These are phyloP conservation scores for Schrenkiella parvula DNA, from an alignment of 345 rosid species.

Conservation along the genomic window DNA sequence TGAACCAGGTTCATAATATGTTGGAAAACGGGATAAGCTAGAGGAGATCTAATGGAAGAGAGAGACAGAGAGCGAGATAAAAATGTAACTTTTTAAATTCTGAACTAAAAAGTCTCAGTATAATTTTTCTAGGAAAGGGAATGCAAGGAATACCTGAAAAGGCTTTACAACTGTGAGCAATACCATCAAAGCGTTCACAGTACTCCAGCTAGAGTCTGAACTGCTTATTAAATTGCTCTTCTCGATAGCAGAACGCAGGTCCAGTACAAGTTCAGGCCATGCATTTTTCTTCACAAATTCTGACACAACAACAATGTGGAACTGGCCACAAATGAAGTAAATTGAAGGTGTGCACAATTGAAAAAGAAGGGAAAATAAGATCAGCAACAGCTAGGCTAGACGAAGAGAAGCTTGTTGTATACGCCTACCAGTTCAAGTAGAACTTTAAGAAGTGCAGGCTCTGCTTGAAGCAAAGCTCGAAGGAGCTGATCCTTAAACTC, in stretches of 20 bases:
- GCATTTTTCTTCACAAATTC: slow-evolving; percentile 65
- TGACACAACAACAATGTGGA: slow-evolving; percentile 48
- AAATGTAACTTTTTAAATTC: no score
- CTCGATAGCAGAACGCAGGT: slow-evolving; percentile 55
- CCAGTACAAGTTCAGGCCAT: slow-evolving; percentile 81
- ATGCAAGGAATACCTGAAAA: slow-evolving; percentile 57
- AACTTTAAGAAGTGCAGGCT: slow-evolving; percentile 62
- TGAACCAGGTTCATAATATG: not conserved
- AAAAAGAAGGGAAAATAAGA: not conserved
- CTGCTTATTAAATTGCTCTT: slow-evolving; percentile 46
- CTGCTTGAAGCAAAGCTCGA: slow-evolving; percentile 57
- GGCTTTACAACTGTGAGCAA: slow-evolving; percentile 72
- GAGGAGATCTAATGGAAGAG: no score
- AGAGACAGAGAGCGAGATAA: no score
- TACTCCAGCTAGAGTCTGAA: slow-evolving; percentile 44
- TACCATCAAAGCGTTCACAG: slow-evolving; percentile 53
- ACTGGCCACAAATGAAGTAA: slow-evolving; percentile 41
- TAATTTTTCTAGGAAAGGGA: not conserved
- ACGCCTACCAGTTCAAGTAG: slow-evolving; percentile 66
- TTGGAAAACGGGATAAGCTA: not conserved
- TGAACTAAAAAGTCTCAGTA: no score
- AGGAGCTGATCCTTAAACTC: slow-evolving; percentile 77
- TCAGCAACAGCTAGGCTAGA: not conserved
- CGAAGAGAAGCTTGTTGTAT: not conserved
- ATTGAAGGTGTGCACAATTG: slow-evolving; percentile 5